phyloP scores from a whole-genome alignment of 164 flowering plant species.

The Santalum album region DNA sequence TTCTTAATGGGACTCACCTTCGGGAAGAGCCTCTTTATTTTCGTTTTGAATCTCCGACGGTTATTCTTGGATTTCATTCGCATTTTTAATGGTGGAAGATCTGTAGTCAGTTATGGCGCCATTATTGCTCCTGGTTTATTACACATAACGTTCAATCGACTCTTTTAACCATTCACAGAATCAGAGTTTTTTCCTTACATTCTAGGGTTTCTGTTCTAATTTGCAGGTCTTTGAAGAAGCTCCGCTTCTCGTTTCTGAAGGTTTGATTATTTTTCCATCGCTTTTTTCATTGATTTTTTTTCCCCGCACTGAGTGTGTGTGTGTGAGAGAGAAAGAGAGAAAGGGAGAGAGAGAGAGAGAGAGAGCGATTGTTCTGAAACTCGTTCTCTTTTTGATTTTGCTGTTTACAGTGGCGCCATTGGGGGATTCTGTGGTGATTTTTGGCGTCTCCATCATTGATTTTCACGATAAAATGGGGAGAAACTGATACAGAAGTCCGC shows the following conservation, averaged over 20 bases:
- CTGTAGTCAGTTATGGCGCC: not conserved
- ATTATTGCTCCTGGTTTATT: not conserved
- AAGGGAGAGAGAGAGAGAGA: not conserved
- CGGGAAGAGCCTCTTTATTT: too few relatives aligned
- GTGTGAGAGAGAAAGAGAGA: not conserved
- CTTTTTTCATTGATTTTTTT: not conserved
- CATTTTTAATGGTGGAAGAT: too few relatives aligned
- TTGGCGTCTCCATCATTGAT: too few relatives aligned
- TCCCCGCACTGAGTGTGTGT: too few relatives aligned
- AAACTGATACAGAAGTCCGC: not conserved
- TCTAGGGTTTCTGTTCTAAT: not conserved
- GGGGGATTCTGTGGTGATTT: not conserved
- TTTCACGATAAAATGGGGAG: constrained; percentile 8
- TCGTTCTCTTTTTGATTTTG: not conserved
- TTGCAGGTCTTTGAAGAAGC: not conserved
- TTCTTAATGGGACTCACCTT: too few relatives aligned
- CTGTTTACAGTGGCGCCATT: not conserved
- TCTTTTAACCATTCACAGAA: not conserved
- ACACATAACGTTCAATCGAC: too few relatives aligned
- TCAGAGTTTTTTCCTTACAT: not conserved
- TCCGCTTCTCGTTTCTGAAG: not conserved
- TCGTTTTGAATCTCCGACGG: not conserved
- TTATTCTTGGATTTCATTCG: not conserved
- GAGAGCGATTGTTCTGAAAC: not conserved
- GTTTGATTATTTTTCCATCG: not conserved